Conservation (phyloP, 495 filamentous ascomycete species). For the Talaromyces trachyspermus region DNA sequence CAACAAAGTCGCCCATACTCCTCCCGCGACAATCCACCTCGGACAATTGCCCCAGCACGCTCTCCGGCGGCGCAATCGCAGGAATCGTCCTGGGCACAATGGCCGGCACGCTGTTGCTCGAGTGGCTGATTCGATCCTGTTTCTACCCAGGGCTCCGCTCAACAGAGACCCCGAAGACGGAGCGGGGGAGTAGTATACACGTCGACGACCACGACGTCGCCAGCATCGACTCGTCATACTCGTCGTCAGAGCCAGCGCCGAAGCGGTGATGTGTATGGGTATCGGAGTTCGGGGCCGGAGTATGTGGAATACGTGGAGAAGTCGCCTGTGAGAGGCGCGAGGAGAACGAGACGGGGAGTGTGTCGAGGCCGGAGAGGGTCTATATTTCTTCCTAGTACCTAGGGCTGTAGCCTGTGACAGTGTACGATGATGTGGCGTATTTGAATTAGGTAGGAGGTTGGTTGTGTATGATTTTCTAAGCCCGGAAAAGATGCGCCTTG, state of each 20-base stretch:
- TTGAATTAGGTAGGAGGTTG: too few relatives aligned
- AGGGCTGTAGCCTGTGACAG: too few relatives aligned
- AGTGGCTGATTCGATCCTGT: conserved; percentile 41
- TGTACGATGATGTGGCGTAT: too few relatives aligned
- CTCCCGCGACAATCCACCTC: conserved; percentile 16
- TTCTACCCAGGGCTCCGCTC: conserved; percentile 15
- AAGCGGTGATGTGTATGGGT: too few relatives aligned
- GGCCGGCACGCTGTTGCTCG: conserved; percentile 43
- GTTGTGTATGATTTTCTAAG: too few relatives aligned
- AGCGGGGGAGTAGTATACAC: conserved; percentile 7
- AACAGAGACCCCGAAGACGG: conserved; percentile 20
- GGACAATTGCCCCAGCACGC: conserved; percentile 27
- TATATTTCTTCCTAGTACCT: conserved; percentile 21
- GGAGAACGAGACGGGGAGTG: conserved; percentile 15
- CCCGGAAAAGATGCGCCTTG: too few relatives aligned
- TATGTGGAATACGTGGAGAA: conserved; percentile 33
- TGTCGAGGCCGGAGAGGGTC: conserved; percentile 27
- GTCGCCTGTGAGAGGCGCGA: conserved; percentile 14
- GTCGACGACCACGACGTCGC: conserved; percentile 7
- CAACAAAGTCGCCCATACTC: conserved; percentile 9
- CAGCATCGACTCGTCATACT: conserved; percentile 13
- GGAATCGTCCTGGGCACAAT: conserved; percentile 56
- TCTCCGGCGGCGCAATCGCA: conserved; percentile 49
- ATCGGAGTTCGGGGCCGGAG: too few relatives aligned
- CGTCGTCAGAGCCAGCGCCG: too few relatives aligned